These are phyloP conservation scores for Pseudonitzschia multiseries DNA, from an alignment of 108 stramenopile species.

Conservation along the genomic window DNA sequence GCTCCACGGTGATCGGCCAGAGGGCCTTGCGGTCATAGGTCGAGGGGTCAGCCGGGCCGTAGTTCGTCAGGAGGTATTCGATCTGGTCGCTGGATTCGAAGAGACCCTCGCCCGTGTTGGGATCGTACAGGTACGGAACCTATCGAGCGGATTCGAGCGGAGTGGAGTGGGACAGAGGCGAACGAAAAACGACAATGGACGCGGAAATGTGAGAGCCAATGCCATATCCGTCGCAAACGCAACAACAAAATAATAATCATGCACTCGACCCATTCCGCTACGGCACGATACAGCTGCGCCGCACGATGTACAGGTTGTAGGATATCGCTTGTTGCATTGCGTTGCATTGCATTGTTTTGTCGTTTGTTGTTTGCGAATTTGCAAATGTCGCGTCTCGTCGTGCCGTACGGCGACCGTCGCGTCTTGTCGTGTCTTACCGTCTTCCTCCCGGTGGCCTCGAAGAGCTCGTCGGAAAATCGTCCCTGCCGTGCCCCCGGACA, in stretches of 20 bases:
- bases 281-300: too few species aligned
- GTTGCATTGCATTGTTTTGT: too few species aligned
- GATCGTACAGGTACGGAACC: slow-evolving; percentile 80
- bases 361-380: too few species aligned
- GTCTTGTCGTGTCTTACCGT: neutral
- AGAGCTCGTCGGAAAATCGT: slow-evolving; percentile 48
- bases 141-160: too few species aligned
- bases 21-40: slow-evolving; percentile 60
- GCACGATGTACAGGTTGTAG: too few species aligned
- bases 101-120: slow-evolving; percentile 69
- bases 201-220: too few species aligned
- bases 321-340: too few species aligned
- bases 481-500: slow-evolving; percentile 56
- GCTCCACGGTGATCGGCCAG: slow-evolving; percentile 64
- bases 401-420: too few species aligned
- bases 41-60: slow-evolving; percentile 54
- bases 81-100: slow-evolving; percentile 81
- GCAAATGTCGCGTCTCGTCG: too few species aligned
- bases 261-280: too few species aligned
- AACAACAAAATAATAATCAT: too few species aligned
- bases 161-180: neutral
- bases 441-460: neutral
- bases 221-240: too few species aligned
- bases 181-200: neutral
- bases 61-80: slow-evolving; percentile 73